Percentiles rank a stretch among this genome's conserved stretches.
Evolutionary conservation across 768 basidiomycete species (phyloP).

Genomic region (Lentinula detonsa): DNA sequence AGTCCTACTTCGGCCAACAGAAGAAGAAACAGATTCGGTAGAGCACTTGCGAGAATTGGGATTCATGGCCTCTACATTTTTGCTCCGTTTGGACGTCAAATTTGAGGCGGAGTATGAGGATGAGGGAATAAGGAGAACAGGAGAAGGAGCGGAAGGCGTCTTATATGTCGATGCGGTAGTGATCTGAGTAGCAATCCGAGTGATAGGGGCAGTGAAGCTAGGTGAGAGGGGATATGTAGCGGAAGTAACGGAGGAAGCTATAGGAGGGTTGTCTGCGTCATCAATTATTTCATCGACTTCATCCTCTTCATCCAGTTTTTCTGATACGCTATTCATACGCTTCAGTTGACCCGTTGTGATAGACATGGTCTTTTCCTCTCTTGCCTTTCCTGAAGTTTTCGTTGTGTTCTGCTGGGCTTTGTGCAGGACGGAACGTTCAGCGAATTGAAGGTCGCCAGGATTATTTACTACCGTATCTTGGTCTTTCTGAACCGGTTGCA

Average conservation of each 20-base stretch:
- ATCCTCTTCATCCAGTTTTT: neutral
- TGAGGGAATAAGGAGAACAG: neutral
- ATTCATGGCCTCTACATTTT: neutral
- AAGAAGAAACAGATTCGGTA: too few species aligned
- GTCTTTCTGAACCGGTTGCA: too few species aligned
- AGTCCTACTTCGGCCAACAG: neutral
- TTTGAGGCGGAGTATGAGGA: neutral
- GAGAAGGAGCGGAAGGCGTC: neutral
- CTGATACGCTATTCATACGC: neutral
- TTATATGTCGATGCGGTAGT: neutral
- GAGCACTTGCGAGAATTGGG: neutral
- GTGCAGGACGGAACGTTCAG: too few species aligned
- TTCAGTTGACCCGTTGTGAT: neutral
- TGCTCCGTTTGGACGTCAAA: neutral
- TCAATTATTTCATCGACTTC: neutral
- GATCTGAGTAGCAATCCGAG: neutral
- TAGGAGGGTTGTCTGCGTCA: neutral
- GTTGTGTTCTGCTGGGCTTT: too few species aligned
- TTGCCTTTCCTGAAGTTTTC: neutral
- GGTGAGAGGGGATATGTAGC: too few species aligned
- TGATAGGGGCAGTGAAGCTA: neutral
- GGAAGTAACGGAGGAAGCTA: neutral
- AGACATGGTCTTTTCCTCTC: neutral
- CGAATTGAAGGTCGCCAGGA: too few species aligned
- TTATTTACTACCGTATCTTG: too few species aligned